Evolutionary conservation across 2,329 filamentous ascomycete species (phyloP).

Genomic region (Penicillium expansum): DNA sequence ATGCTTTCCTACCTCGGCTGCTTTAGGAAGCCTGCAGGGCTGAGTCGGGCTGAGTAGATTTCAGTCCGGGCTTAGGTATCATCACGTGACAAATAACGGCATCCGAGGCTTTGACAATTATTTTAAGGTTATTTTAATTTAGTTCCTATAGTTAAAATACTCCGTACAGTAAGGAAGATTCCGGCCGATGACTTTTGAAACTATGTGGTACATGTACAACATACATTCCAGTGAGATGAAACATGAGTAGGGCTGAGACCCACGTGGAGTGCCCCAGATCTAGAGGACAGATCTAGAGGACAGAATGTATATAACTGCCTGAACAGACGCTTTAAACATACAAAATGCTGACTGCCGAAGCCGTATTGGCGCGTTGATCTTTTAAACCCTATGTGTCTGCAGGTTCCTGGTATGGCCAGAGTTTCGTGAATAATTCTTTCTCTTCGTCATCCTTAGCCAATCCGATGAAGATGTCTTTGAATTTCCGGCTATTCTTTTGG

Average conservation of each 20-base stretch:
- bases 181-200: too few relatives aligned
- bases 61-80: background rate
- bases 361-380: background rate
- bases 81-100: background rate
- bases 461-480: constrained; percentile 25
- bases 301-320: background rate
- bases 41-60: background rate
- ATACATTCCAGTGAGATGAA: background rate
- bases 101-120: background rate
- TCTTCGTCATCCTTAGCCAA: constrained; percentile 24
- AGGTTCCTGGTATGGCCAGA: constrained; percentile 28
- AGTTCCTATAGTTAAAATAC: background rate
- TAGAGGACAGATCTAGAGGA: background rate
- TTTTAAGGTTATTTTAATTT: background rate
- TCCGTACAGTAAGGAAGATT: too few relatives aligned
- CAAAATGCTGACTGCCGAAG: background rate
- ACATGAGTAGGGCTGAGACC: background rate
- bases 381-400: background rate
- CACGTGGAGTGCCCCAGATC: background rate
- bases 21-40: background rate
- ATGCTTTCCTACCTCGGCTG: constrained; percentile 5
- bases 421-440: constrained; percentile 22
- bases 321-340: background rate
- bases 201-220: background rate
- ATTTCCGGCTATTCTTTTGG: constrained; percentile 17